Evolutionary conservation across 345 rosid genomes (phyloP), one percentile per base, ranked within the genome.

Genomic region (Citrus maxima): DNA sequence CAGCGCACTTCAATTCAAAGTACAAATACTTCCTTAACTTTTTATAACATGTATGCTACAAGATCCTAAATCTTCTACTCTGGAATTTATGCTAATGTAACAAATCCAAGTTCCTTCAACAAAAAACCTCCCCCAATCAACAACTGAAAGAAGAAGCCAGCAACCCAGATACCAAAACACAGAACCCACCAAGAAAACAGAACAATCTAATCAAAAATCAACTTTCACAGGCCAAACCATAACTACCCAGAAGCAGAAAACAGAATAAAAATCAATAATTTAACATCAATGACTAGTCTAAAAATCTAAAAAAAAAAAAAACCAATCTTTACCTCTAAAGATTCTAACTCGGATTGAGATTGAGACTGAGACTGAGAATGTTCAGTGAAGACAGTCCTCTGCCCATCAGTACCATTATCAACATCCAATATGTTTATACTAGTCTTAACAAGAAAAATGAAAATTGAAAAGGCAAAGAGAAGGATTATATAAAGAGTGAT

Each of bases 401-500:
- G 71, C 12, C 56, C 69, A 42, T 74, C 77, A 46, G 5, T 46
- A 13, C 16, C 51, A 46, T 13, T 46, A 3, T 13, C 51, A 21
- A 85, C 88, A 72, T 88, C 85, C 79, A 81, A 81, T 16, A 84
- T 46, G 80, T 77, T 68, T 73, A 3, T 54, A 1, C 76, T 67
- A 6, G 84, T 68, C 70, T 51, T 81, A 63, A 80, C 42, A 65
- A 81, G 61, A 54, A 86, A 86, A 7, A 82, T 0, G 63, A 76
- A 72, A 49, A 88, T 72, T 22, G 88, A 85, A 30, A 80, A 83
- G 19, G 83, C 76, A 58, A 82, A 83, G 76, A 84, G 83, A 67
- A 85, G 28, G 76, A 86, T 27, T 1, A 82, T 69, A 80, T 73
- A 83, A 22, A 86, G 38, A 64, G 85, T 63, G 68, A 82, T 30